phyloP scores from a whole-genome alignment of 306 rosid species.

The Quercus suber region DNA sequence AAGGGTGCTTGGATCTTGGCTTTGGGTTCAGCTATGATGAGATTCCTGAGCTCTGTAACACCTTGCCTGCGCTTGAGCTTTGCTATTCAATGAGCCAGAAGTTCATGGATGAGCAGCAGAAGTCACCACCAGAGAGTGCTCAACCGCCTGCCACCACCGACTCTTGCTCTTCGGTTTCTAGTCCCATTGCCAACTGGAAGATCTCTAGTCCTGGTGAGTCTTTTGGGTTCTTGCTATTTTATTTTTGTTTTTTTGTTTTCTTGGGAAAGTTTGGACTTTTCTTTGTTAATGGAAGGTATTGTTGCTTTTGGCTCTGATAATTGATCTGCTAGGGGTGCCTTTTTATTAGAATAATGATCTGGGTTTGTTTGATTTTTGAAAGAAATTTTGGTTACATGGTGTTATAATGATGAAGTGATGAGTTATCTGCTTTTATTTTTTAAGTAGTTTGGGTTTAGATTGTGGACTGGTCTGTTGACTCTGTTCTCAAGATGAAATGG shows the following conservation, averaged over 20 bases:
- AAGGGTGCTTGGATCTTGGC: slow-evolving; percentile 85
- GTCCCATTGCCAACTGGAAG: slow-evolving; percentile 69
- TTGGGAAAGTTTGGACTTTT: background rate
- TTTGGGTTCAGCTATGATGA: slow-evolving; percentile 87
- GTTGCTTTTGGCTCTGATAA: background rate
- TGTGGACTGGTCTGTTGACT: too few species aligned
- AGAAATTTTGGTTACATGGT: background rate
- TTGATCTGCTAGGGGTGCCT: background rate
- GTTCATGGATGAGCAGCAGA: slow-evolving; percentile 52
- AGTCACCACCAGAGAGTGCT: slow-evolving; percentile 38
- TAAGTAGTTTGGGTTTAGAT: background rate
- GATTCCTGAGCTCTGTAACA: slow-evolving; percentile 84
- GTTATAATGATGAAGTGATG: slow-evolving; percentile 1
- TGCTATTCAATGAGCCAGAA: slow-evolving; percentile 83
- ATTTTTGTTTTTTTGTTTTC: background rate
- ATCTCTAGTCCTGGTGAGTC: slow-evolving; percentile 82
- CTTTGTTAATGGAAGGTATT: background rate
- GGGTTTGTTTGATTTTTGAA: background rate
- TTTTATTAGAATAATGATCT: background rate
- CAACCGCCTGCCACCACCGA: slow-evolving; percentile 11
- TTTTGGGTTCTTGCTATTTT: background rate
- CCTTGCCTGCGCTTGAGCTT: slow-evolving; percentile 80
- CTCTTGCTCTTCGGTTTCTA: slow-evolving; percentile 40
- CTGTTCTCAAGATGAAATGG: too few species aligned
- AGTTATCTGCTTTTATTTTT: background rate